Percentiles rank a stretch among this genome's conserved stretches.
Conservation (phyloP, 768 basidiomycete species). For the Boletus eberwhitei region DNA sequence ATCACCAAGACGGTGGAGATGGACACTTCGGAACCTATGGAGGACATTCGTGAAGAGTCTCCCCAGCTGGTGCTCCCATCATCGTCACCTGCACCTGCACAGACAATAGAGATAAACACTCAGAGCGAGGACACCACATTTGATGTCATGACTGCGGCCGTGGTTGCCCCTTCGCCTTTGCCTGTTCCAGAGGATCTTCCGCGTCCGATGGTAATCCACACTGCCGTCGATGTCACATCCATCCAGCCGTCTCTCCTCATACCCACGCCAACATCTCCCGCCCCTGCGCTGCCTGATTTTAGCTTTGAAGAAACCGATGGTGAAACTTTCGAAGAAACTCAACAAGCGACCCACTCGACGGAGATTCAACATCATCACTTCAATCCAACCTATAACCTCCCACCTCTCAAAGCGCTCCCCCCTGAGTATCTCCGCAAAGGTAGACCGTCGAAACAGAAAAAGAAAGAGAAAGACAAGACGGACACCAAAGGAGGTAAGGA, state of each 20-base stretch:
- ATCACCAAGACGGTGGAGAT: slow-evolving; percentile 9
- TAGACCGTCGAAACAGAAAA: slow-evolving; percentile 46
- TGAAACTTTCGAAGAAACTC: slow-evolving; percentile 20
- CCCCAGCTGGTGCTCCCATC: slow-evolving; percentile 23
- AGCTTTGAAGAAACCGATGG: slow-evolving; percentile 33
- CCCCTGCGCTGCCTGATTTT: slow-evolving; percentile 28
- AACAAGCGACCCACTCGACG: slow-evolving; percentile 9
- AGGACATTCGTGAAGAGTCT: slow-evolving; percentile 22
- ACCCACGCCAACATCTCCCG: slow-evolving; percentile 37
- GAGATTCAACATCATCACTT: slow-evolving; percentile 36
- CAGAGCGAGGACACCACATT: neutral
- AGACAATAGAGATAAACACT: neutral
- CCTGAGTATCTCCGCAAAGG: slow-evolving; percentile 50
- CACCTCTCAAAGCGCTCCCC: slow-evolving; percentile 53
- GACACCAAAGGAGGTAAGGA: slow-evolving; percentile 53
- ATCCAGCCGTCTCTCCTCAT: slow-evolving; percentile 32
- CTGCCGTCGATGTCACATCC: slow-evolving; percentile 28
- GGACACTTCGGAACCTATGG: slow-evolving; percentile 17
- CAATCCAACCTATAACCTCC: slow-evolving; percentile 50
- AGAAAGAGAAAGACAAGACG: slow-evolving; percentile 51
- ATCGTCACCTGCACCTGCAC: slow-evolving; percentile 17
- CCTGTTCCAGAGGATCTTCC: slow-evolving; percentile 1
- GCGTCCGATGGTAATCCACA: slow-evolving; percentile 22
- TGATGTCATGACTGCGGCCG: neutral
- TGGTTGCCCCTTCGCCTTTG: neutral